Conservation (phyloP, 1,284 basidiomycete genomes). For the Leccinum ponderosum region DNA sequence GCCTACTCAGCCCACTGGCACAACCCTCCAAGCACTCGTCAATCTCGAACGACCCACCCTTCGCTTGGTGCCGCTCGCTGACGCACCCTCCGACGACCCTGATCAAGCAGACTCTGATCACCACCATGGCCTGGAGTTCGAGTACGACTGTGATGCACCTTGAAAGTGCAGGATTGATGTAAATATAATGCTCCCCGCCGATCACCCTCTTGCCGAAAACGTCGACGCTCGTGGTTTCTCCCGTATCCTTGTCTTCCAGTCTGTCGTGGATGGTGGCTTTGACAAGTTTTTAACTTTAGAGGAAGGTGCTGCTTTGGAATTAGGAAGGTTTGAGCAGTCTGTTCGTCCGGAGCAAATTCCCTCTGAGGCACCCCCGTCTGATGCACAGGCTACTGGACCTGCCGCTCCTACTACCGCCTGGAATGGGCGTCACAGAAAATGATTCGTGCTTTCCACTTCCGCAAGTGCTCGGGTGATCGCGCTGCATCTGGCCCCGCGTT, state of each 20-base stretch:
- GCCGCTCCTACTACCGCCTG: slow-evolving; percentile 10
- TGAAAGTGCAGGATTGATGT: slow-evolving; percentile 72
- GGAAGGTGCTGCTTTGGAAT: slow-evolving; percentile 71
- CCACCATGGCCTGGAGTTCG: slow-evolving; percentile 80
- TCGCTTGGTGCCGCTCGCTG: slow-evolving; percentile 64
- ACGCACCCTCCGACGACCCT: slow-evolving; percentile 45
- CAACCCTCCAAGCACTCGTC: slow-evolving; percentile 87
- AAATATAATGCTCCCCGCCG: slow-evolving; percentile 65
- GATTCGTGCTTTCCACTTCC: slow-evolving; percentile 70
- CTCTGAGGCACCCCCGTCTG: slow-evolving; percentile 14
- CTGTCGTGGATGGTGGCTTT: slow-evolving; percentile 80
- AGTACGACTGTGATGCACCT: slow-evolving; percentile 86
- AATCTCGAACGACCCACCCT: slow-evolving; percentile 87
- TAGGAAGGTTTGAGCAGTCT: slow-evolving; percentile 59
- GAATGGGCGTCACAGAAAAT: slow-evolving; percentile 38
- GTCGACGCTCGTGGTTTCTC: slow-evolving; percentile 44
- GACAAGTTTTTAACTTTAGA: slow-evolving; percentile 70
- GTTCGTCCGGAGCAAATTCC: slow-evolving; percentile 11
- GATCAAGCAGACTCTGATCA: slow-evolving; percentile 48
- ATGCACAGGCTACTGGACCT: slow-evolving; percentile 19
- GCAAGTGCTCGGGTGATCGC: slow-evolving; percentile 47
- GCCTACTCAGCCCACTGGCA: slow-evolving; percentile 74
- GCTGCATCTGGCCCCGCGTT: slow-evolving; percentile 69
- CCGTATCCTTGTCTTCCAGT: slow-evolving; percentile 67
- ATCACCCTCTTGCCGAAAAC: slow-evolving; percentile 49